Evolutionary conservation across 1,284 basidiomycete species (phyloP), one percentile per base, ranked within the genome.

Genomic region (Mrakiaceae sp.): DNA sequence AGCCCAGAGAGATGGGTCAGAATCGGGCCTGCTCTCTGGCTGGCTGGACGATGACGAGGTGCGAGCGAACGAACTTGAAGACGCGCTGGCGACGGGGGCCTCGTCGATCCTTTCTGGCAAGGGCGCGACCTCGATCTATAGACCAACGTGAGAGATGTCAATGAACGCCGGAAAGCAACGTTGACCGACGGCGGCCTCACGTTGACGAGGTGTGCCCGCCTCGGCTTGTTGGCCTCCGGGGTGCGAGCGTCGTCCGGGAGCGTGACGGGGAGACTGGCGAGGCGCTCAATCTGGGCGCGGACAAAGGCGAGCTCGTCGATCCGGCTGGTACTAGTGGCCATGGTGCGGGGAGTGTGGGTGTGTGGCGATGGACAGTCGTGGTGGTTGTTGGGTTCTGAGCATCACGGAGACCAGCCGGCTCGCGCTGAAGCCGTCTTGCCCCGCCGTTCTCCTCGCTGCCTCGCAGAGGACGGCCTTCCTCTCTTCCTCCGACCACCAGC

Each of bases 231-330:
- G 67, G 84, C 79, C 0, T 84, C 81, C 0, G 87, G 85, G 59
- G 88, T 86, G 71, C 87, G 84, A 76, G 87, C 91, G 73, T 88
- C 85, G 73, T 88, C 83, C 40, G 79, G 74, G 73, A 86, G 90
- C 8, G 80, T 81, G 62, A 92, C 80, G 43, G 85, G 84, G 71
- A 88, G 86, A 2, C 80, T 76, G 0, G 83, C 80, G 68, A 95
- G 74, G 10, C 83, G 84, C 69, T 84, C 86, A 58, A 85, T 76
- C 70, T 87, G 87, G 5, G 82, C 82, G 72, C 84, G 87, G 62
- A 87, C 82, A 73, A 92, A 91, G 1, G 81, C 80, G 64, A 81
- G 78, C 70, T 87, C 86, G 67, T 84, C 83, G 69, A 39, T 11
- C 2, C 8, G 52, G 42, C 52, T 27, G 27, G 27, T 27, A 27